Base-by-base conservation (phyloP, 257 asterid genomes). In the Solanum sejunctum region DNA sequence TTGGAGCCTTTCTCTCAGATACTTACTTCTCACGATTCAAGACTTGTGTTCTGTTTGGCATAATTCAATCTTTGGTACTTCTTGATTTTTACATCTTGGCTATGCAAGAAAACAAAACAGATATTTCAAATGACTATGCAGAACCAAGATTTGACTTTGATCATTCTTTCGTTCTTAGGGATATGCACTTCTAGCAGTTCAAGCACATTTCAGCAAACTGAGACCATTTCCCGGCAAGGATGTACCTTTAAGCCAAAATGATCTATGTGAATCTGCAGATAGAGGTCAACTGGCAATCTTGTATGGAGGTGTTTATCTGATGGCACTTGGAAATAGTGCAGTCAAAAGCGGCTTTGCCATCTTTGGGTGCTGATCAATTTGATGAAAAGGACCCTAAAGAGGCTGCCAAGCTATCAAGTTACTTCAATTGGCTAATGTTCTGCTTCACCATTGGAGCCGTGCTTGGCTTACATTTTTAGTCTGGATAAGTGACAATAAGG, bases 361-460 rank as follows among this genome's bases (percentile, higher is more conserved):
- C 97, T 3, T 88, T 92, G 5, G 97, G 97, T 18, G 97, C 98
- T 16, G 98, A 93, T 81, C 97, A 95, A 71, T 92, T 92, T 32
- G 95, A 95, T 16, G 93, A 90, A 78, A 87, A 84, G 55, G 92
- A 92, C 84, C 90, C 93, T 0, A 84, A 79, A 58, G 96, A 90
- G 61, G 93, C 93, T 16, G 82, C 91, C 80, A 83, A 90, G 23
- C 90, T 92, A 12, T 90, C 98, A 7, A 94, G 96, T 89, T 94
- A 84, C 91, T 93, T 94, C 89, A 94, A 93, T 84, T 93, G 94
- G 96, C 87, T 88, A 86, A 54, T 91, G 84, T 89, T 93, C 71
- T 91, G 70, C 23, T 16, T 93, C 57, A 91, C 91, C 6, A 2
- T 82, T 1, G 97, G 97, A 83, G 92, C 94, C 2, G 86, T 90